Evolutionary conservation across 306 rosid species (phyloP).

Genomic region (Mimosa pudica): DNA sequence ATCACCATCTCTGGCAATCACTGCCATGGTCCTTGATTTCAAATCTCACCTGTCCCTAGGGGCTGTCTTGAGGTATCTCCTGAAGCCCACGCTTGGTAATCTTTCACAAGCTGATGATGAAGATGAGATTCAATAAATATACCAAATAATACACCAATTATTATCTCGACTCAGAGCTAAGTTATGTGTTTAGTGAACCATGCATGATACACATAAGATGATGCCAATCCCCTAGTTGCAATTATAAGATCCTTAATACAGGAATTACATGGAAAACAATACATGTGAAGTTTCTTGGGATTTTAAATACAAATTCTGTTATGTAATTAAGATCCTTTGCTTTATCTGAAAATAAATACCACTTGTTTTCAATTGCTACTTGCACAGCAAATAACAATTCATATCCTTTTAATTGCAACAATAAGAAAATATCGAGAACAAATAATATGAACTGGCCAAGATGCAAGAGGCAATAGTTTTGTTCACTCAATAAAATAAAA

Average conservation of each 20-base stretch:
- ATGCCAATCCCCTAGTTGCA: conserved; percentile 8
- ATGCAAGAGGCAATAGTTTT: neutral
- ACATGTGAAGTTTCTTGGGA: neutral
- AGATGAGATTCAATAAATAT: neutral
- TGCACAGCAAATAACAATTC: neutral
- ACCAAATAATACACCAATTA: neutral
- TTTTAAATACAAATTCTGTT: neutral
- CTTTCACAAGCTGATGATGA: conserved; percentile 79
- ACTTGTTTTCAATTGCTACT: neutral
- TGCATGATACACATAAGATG: neutral
- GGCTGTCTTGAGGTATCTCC: conserved; percentile 80
- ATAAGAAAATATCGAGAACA: neutral
- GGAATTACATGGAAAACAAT: neutral
- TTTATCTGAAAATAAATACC: neutral
- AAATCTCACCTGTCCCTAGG: conserved; percentile 75
- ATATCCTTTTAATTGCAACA: neutral
- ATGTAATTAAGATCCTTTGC: neutral
- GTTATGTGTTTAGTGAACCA: too few relatives aligned
- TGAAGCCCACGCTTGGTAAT: conserved; percentile 92
- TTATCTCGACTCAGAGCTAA: neutral
- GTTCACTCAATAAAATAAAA: neutral
- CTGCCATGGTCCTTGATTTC: conserved; percentile 31
- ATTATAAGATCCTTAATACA: neutral
- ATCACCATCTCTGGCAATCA: conserved; percentile 27
- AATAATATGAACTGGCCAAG: neutral